Evolutionary conservation across 768 basidiomycete species (phyloP), one percentile per base, ranked within the genome.

Genomic region (Mycena amicta): DNA sequence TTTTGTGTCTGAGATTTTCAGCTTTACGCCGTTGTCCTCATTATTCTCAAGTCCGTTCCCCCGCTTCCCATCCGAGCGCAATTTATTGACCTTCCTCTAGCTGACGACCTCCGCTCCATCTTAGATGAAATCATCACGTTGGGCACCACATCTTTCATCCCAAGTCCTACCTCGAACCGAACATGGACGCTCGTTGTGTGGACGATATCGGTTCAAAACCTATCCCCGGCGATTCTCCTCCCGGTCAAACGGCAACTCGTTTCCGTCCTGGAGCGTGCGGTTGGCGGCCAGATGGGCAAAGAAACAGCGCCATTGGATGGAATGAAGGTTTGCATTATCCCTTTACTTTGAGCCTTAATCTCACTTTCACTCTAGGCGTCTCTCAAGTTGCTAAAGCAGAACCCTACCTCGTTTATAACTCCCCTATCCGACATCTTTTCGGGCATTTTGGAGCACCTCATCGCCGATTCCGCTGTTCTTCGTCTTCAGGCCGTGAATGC

Each of bases 401-500:
- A 83, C 41, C 81, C 83, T 0, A 64, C 65, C 3, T 70, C 78
- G 4, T 86, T 89, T 60, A 63, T 83, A 6, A 71, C 76, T 0
- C 76, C 80, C 16, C 80, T 89, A 46, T 68, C 74, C 6, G 74
- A 75, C 22, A 72, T 89, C 12, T 71, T 90, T 3, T 79, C 82
- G 1, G 53, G 65, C 37, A 63, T 75, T 51, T 64, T 81, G 52
- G 50, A 60, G 4, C 62, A 71, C 53, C 66, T 81, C 37, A 50
- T 64, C 3, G 68, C 66, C 11, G 67, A 71, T 15, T 68, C 72
- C 23, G 37, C 60, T 5, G 67, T 69, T 8, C 53, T 70, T 39
- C 82, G 87, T 39, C 62, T 79, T 0, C 77, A 83, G 55, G 85
- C 89, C 2, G 83, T 81, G 6, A 76, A 82, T 62, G 84, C 85